These are phyloP conservation scores for Sindora glabra DNA, from an alignment of 306 rosid species.

Conservation along the genomic window DNA sequence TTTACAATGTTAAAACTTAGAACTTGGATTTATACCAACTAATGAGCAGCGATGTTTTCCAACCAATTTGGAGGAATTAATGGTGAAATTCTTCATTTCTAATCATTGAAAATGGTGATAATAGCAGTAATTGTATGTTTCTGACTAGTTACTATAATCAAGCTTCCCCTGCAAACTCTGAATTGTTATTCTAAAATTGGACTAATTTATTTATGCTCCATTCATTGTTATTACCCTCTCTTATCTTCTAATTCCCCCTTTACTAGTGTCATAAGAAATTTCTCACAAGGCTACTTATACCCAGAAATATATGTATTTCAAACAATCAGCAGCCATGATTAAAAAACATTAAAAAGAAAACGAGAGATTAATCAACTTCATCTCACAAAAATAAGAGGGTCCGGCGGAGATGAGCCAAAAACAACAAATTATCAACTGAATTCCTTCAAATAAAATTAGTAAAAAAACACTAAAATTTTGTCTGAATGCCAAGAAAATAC, in stretches of 20 bases:
- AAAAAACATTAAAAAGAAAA: too few species aligned
- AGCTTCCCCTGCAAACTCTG: not conserved
- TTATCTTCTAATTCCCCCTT: too few species aligned
- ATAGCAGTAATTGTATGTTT: not conserved
- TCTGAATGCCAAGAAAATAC: not conserved
- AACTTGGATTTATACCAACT: too few species aligned
- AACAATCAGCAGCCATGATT: not conserved
- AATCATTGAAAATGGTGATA: not conserved
- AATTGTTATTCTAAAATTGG: not conserved
- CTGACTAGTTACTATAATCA: not conserved
- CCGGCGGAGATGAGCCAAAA: slow-evolving; percentile 11
- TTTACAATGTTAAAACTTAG: too few species aligned
- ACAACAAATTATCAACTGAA: not conserved
- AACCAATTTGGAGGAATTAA: slow-evolving; percentile 3
- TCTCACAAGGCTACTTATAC: slow-evolving; percentile 1
- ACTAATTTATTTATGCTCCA: not conserved
- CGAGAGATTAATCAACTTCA: not conserved
- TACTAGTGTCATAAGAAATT: not conserved
- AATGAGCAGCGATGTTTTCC: too few species aligned
- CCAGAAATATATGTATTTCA: slow-evolving; percentile 9
- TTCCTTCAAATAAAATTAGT: slow-evolving; percentile 2
- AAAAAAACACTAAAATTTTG: too few species aligned
- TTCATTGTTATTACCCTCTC: not conserved
- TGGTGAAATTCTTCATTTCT: too few species aligned
- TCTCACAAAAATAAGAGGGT: too few species aligned